Evolutionary conservation across 257 asterid genomes (phyloP).

Genomic region (Solanum pimpinellifolium): DNA sequence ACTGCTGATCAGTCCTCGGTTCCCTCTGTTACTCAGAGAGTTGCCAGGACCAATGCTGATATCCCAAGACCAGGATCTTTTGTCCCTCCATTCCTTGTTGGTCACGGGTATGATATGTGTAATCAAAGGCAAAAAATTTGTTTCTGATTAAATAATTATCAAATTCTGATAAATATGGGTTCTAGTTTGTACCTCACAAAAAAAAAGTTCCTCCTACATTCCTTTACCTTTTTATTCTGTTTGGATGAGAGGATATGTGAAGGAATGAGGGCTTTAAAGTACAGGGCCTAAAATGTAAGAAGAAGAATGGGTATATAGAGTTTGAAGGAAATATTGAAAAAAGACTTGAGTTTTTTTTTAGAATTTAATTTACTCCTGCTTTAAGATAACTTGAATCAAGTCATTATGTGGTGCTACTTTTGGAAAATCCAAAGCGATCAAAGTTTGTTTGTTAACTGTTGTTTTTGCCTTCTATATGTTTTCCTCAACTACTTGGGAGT

Average conservation of each 20-base stretch:
- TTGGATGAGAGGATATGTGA: not conserved
- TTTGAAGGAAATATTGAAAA: not conserved
- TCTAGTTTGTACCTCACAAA: not conserved
- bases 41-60: conserved; percentile 50
- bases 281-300: not conserved
- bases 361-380: not conserved
- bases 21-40: conserved; percentile 47
- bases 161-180: not conserved
- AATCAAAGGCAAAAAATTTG: not conserved
- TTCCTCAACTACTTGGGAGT: not conserved
- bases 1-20: conserved; percentile 48
- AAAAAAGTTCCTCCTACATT: not conserved
- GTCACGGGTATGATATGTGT: conserved; percentile 52
- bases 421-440: not conserved
- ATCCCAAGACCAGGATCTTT: conserved; percentile 57
- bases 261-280: not conserved
- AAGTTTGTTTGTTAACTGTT: not conserved
- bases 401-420: not conserved
- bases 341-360: not conserved
- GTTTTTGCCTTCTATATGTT: not conserved
- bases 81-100: conserved; percentile 55
- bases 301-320: not conserved
- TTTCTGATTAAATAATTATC: not conserved
- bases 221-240: not conserved
- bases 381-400: not conserved